phyloP scores from a whole-genome alignment of 208 protist genomes.

The Crithidia fasciculata region DNA sequence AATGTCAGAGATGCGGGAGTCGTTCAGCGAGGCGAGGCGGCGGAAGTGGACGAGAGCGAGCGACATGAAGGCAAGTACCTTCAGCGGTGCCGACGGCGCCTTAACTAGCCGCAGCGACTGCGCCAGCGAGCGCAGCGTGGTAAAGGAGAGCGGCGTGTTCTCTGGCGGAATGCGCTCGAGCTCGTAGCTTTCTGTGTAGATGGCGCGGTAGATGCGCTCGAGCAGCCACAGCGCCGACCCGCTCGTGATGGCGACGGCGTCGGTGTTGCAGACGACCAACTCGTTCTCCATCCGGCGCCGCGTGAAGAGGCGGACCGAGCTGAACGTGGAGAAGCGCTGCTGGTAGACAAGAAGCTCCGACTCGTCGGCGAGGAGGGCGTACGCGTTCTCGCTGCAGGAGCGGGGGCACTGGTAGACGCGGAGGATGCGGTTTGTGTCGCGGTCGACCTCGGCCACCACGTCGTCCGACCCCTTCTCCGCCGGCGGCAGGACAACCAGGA shows the following conservation, averaged over 20 bases:
- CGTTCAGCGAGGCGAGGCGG: constrained; percentile 48
- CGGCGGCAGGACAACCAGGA: constrained; percentile 66
- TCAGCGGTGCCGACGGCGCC: constrained; percentile 40
- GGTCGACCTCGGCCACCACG: constrained; percentile 68
- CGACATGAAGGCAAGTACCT: constrained; percentile 66
- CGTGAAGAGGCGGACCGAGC: constrained; percentile 51
- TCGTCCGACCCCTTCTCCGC: constrained; percentile 61
- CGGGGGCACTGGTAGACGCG: constrained; percentile 80
- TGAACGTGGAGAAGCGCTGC: constrained; percentile 80
- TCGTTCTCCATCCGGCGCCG: constrained; percentile 40
- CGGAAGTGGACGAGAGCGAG: constrained; percentile 69
- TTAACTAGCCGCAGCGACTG: constrained; percentile 40
- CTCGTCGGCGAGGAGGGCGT: constrained; percentile 78
- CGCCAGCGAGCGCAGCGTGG: constrained; percentile 51
- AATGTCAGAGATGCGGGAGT: constrained; percentile 54
- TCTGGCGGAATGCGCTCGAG: constrained; percentile 65
- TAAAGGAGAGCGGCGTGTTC: constrained; percentile 47
- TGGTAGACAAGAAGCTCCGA: constrained; percentile 78
- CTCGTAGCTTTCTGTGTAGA: constrained; percentile 71
- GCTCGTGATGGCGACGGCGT: constrained; percentile 15
- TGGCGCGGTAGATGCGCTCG: constrained; percentile 59
- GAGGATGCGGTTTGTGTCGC: constrained; percentile 55
- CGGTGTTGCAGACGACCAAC: constrained; percentile 44
- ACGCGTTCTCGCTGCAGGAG: constrained; percentile 60
- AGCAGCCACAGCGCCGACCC: constrained; percentile 68